Evolutionary conservation across 2,329 filamentous ascomycete species (phyloP), one percentile per base, ranked within the genome.

Genomic region (Beauveria asiatica): DNA sequence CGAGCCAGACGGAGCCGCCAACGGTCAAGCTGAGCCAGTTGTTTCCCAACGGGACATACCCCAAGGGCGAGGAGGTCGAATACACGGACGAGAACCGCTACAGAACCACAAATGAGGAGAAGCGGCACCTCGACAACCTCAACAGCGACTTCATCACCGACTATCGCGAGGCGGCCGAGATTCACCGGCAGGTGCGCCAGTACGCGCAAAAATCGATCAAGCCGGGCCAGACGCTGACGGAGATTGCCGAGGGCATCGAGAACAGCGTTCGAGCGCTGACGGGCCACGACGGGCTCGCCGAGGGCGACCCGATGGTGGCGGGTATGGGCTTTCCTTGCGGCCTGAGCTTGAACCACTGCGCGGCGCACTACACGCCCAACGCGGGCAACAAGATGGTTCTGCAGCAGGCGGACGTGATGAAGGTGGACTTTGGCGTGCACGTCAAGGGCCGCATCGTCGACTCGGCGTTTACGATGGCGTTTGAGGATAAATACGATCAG

Each of bases 291-390:
- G 91, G 90, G 8, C 74, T 94, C 48, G 81, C 87, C 63, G 87
- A 92, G 67, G 91, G 91, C 5, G 90, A 95, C 68, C 86, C 85
- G 58, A 76, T 92, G 64, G 83, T 85, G 68, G 90, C 85, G 37
- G 90, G 91, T 59, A 90, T 95, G 82, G 91, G 89, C 4, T 96
- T 96, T 75, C 91, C 91, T 5, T 91, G 87, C 23, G 91, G 91
- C 57, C 78, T 95, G 59, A 92, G 88, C 70, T 80, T 94, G 66
- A 92, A 96, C 75, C 85, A 94, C 71, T 90, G 89, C 68, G 90
- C 90, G 1, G 91, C 91, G 4, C 91, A 95, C 75, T 95, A 89
- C 73, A 92, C 87, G 8, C 91, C 91, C 10, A 96, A 95, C 70
- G 87, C 89, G 1, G 90, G 90, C 59, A 94, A 94, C 75, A 90